Conservation (phyloP, 2,329 filamentous ascomycete genomes). For the Raffaelea deltoideospora region DNA sequence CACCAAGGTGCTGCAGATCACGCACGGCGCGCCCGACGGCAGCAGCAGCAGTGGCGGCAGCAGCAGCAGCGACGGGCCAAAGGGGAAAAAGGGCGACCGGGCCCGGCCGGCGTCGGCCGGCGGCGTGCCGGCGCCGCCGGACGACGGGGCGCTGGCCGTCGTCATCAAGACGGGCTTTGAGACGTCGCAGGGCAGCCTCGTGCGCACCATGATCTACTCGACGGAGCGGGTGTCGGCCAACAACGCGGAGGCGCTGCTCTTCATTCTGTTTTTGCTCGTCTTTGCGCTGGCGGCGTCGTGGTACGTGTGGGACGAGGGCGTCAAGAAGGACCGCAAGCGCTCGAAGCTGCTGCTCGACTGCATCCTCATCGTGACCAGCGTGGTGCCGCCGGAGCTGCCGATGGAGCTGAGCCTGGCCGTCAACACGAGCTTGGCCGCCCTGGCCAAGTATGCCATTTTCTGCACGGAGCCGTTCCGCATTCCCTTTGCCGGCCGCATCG, state of each 20-base stretch:
- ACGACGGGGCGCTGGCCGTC: constrained; percentile 85
- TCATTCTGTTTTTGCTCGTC: constrained; percentile 90
- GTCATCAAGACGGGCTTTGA: constrained; percentile 97
- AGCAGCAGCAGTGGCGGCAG: no score
- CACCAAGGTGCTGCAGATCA: constrained; percentile 92
- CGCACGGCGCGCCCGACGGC: constrained; percentile 66
- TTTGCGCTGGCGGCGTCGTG: constrained; percentile 96
- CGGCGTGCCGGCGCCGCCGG: constrained; percentile 70
- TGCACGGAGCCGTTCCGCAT: constrained; percentile 98
- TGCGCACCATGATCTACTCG: constrained; percentile 98
- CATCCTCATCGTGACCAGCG: constrained; percentile 93
- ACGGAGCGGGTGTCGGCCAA: constrained; percentile 98
- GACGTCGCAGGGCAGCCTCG: constrained; percentile 92
- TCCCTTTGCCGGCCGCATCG: constrained; percentile 86
- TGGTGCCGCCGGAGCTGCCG: constrained; percentile 93
- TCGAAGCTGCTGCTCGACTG: constrained; percentile 96
- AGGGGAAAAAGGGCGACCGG: constrained; percentile 27
- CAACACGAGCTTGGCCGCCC: constrained; percentile 87
- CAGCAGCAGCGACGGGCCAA: constrained; percentile 57
- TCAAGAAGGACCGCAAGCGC: constrained; percentile 83
- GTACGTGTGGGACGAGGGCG: constrained; percentile 98
- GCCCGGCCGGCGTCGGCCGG: constrained; percentile 24
- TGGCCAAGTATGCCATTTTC: constrained; percentile 94
- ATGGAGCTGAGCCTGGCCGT: constrained; percentile 97
- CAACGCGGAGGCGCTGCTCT: constrained; percentile 88